Evolutionary conservation across 495 filamentous ascomycete species (phyloP), one percentile per base, ranked within the genome.

Genomic region (Poronia punctata): DNA sequence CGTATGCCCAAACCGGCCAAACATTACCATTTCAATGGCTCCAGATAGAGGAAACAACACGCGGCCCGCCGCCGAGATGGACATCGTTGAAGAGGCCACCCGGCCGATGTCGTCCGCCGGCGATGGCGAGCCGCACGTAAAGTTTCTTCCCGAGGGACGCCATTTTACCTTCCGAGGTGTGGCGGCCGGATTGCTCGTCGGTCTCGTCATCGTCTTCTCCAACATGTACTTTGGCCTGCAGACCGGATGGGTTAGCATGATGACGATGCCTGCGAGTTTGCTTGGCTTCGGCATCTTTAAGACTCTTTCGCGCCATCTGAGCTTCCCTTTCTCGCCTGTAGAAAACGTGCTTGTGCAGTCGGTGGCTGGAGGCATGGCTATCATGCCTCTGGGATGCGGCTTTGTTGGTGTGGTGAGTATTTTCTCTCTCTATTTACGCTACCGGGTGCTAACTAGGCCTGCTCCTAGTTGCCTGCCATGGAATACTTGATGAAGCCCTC

Each of bases 181-280:
- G 26, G 54, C 79, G 19, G 86, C 87, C 36, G 92, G 92, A 24
- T 64, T 97, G 5, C 62, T 75, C 3, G 90, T 97, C 43, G 92
- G 92, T 19, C 72, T 88, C 2, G 67, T 97, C 28, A 94, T 95
- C 45, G 88, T 84, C 48, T 95, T 95, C 64, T 90, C 84, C 18
- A 97, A 97, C 61, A 94, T 86, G 70, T 99, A 96, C 58, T 99
- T 97, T 54, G 93, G 93, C 9, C 72, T 99, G 18, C 93, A 99
- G 60, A 96, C 90, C 3, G 93, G 93, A 52, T 99, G 92, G 90
- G 69, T 79, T 10, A 67, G 61, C 40, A 70, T 62, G 50, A 50
- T 76, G 73, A 68, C 64, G 10, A 97, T 99, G 93, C 93, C 93
- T 0, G 82, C 89, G 1, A 86, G 87, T 7, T 64, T 99, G 43